Percentiles rank a stretch among this genome's conserved stretches.
Conservation (phyloP, 1,284 basidiomycete species). For the Exobasidium rhododendri region DNA sequence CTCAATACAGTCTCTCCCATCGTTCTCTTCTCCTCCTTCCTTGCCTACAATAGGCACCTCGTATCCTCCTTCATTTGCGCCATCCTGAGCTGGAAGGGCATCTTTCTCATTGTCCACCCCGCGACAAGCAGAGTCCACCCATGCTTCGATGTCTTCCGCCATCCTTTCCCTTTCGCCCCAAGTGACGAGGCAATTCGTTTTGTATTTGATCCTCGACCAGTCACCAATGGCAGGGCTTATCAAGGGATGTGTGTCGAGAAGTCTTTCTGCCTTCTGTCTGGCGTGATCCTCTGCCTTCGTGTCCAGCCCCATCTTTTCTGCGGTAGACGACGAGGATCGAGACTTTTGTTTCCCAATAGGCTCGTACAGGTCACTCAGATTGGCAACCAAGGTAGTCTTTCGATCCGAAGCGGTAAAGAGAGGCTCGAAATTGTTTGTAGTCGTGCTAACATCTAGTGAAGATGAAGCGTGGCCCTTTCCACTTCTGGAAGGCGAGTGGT, state of each 20-base stretch:
- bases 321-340: not conserved
- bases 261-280: not conserved
- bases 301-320: slow-evolving; percentile 1
- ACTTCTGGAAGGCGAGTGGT: too few species aligned
- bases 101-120: slow-evolving; percentile 16
- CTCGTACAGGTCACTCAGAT: slow-evolving; percentile 30
- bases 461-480: not conserved
- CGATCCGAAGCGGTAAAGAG: slow-evolving; percentile 36
- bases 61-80: slow-evolving; percentile 1
- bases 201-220: slow-evolving; percentile 39
- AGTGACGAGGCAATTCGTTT: slow-evolving; percentile 37
- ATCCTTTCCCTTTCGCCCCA: slow-evolving; percentile 50
- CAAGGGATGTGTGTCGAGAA: slow-evolving; percentile 35
- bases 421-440: slow-evolving; percentile 26
- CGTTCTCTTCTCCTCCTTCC: slow-evolving; percentile 1
- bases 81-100: not conserved
- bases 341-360: slow-evolving; percentile 12
- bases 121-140: slow-evolving; percentile 24
- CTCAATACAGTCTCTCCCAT: slow-evolving; percentile 18
- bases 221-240: slow-evolving; percentile 45
- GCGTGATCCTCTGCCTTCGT: not conserved
- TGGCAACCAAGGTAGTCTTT: slow-evolving; percentile 27
- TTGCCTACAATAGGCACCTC: not conserved
- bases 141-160: slow-evolving; percentile 45
- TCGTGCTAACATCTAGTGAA: not conserved